Evolutionary conservation across 2,329 filamentous ascomycete genomes (phyloP).

Genomic region (Cylindrodendrum hubeiense): DNA sequence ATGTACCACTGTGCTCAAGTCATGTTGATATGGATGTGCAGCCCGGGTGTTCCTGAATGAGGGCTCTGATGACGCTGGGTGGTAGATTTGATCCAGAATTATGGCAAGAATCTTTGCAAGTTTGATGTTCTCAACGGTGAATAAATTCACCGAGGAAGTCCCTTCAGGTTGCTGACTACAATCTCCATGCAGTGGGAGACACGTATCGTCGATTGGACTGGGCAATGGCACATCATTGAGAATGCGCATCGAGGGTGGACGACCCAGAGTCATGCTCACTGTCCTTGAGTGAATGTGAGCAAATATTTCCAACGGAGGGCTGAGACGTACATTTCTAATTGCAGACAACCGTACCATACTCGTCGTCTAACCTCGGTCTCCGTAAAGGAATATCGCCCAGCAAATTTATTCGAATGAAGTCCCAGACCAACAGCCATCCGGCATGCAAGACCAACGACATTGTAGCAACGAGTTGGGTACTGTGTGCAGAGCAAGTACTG

Average conservation of each 20-base stretch:
- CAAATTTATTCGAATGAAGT: not conserved
- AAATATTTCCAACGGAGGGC: not conserved
- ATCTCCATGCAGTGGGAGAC: not conserved
- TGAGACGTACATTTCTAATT: conserved; percentile 12
- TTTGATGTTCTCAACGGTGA: conserved; percentile 16
- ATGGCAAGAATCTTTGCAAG: not conserved
- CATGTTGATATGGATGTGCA: not conserved
- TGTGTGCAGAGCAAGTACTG: conserved; percentile 14
- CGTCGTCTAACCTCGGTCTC: conserved; percentile 10
- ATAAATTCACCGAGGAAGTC: not conserved
- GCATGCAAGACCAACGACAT: conserved; percentile 9
- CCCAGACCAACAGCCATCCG: conserved; percentile 18
- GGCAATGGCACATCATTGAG: conserved; percentile 10
- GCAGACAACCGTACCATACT: conserved; percentile 12
- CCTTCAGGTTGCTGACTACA: not conserved
- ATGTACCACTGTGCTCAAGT: not conserved
- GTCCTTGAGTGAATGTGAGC: not conserved
- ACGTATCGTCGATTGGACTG: conserved; percentile 3
- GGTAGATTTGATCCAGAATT: conserved; percentile 12
- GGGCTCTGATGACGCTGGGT: not conserved
- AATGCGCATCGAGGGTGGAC: conserved; percentile 3
- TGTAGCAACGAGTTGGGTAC: conserved; percentile 13
- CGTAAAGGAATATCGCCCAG: not conserved
- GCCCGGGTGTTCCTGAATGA: not conserved
- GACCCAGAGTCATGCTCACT: conserved; percentile 19